Evolutionary conservation across 169 alveolate genomes (phyloP).

Genomic region (Plasmodium knowlesi): DNA sequence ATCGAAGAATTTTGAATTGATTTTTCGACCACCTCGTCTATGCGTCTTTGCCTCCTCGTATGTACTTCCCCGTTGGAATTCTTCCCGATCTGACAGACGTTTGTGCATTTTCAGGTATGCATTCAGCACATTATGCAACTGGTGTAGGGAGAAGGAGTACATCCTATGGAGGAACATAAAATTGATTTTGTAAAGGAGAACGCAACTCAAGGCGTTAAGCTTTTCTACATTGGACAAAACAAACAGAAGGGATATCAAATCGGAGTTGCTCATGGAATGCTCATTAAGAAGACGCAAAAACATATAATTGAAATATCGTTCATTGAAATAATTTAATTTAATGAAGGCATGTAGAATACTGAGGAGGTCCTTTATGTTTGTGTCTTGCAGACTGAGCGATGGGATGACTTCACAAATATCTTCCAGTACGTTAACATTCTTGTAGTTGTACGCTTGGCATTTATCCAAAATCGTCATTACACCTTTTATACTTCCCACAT

Average conservation of each 20-base stretch:
- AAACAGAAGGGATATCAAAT: conserved; percentile 6
- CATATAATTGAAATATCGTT: background rate
- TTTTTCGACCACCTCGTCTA: background rate
- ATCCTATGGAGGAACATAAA: conserved; percentile 32
- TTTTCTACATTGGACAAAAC: conserved; percentile 3
- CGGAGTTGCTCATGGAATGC: background rate
- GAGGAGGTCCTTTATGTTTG: conserved; percentile 2
- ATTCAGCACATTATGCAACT: conserved; percentile 28
- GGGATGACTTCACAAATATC: background rate
- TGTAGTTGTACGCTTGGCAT: conserved; percentile 42
- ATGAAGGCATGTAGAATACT: background rate
- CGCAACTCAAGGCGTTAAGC: background rate
- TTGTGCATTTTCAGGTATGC: conserved; percentile 9
- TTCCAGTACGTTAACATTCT: background rate
- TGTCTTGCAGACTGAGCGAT: background rate
- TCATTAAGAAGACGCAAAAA: background rate
- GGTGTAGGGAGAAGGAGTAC: conserved; percentile 25
- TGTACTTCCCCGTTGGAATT: background rate
- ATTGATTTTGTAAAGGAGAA: conserved; percentile 31
- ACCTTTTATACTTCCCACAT: background rate
- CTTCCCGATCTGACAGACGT: background rate
- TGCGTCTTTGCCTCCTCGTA: background rate
- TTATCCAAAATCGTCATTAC: conserved; percentile 11
- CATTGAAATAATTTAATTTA: conserved; percentile 39
- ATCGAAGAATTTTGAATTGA: background rate